Percentiles rank a stretch among this genome's conserved stretches.
These are phyloP conservation scores for Paratinospora sagittata DNA, from an alignment of 164 flowering plant species.

Conservation along the genomic window DNA sequence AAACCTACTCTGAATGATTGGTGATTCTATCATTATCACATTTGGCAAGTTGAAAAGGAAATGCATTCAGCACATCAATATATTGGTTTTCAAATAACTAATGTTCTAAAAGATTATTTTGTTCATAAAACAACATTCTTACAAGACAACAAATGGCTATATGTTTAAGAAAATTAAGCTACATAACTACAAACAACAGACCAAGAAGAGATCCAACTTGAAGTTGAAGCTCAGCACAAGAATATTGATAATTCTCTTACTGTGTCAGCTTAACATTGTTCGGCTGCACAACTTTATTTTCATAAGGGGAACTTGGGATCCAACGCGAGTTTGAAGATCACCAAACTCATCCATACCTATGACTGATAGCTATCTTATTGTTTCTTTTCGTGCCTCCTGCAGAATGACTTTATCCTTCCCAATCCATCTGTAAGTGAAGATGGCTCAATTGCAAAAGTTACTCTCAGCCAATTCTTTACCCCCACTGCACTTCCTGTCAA, in stretches of 20 bases:
- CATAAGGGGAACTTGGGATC: background rate
- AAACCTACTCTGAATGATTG: too few relatives aligned
- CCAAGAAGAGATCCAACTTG: constrained; percentile 8
- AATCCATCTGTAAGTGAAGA: constrained; percentile 56
- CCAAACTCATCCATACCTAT: background rate
- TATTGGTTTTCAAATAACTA: too few relatives aligned
- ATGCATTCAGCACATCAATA: too few relatives aligned
- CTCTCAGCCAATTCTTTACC: constrained; percentile 58
- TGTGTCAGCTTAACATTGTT: background rate
- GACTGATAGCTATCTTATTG: constrained; percentile 1
- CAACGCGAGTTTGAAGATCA: constrained; percentile 4
- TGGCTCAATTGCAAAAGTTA: constrained; percentile 68
- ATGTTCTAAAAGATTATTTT: too few relatives aligned
- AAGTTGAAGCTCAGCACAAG: background rate
- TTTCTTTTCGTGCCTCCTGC: constrained; percentile 40
- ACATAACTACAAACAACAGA: background rate
- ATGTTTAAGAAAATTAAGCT: background rate
- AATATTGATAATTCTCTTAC: background rate
- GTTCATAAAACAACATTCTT: too few relatives aligned
- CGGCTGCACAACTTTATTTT: background rate
- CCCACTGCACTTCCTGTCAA: constrained; percentile 25
- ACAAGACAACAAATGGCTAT: too few relatives aligned
- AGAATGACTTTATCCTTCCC: constrained; percentile 55
- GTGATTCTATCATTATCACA: too few relatives aligned
- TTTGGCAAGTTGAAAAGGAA: too few relatives aligned